These are phyloP conservation scores for Oemleria cerasiformis DNA, from an alignment of 306 rosid species.

Conservation along the genomic window DNA sequence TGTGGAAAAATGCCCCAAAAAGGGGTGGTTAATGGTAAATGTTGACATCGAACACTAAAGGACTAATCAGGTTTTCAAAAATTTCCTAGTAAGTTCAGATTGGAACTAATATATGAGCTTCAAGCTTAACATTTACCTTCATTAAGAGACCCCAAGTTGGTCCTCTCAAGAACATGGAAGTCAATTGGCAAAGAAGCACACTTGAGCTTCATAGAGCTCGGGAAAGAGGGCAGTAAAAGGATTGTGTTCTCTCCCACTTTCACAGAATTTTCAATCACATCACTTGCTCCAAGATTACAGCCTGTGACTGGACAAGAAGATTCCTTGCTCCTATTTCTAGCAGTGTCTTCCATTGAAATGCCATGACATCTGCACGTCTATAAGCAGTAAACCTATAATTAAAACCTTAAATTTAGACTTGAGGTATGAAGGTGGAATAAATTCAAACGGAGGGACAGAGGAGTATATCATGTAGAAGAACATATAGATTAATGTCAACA, in stretches of 20 bases:
- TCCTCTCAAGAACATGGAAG: slow-evolving; percentile 50
- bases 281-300: slow-evolving; percentile 41
- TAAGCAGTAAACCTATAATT: slow-evolving; percentile 24
- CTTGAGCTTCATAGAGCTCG: slow-evolving; percentile 36
- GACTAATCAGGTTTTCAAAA: background rate
- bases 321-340: slow-evolving; percentile 25
- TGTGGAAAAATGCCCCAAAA: slow-evolving; percentile 35
- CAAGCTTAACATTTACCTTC: slow-evolving; percentile 49
- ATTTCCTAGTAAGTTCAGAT: slow-evolving; percentile 21
- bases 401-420: slow-evolving; percentile 23
- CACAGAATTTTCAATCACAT: slow-evolving; percentile 49
- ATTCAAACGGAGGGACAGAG: background rate
- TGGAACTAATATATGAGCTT: slow-evolving; percentile 23
- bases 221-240: slow-evolving; percentile 60
- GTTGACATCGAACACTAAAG: background rate
- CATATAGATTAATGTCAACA: background rate
- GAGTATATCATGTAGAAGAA: background rate
- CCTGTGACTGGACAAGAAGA: slow-evolving; percentile 58
- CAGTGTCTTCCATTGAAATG: slow-evolving; percentile 43
- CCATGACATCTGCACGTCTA: slow-evolving; percentile 85
- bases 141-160: slow-evolving; percentile 57
- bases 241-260: slow-evolving; percentile 58
- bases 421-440: background rate
- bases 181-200: slow-evolving; percentile 49
- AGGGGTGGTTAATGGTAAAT: background rate